Percentiles rank a stretch among this genome's conserved stretches.
Conservation (phyloP, 441 rosid species). For the Populus tomentosa region DNA sequence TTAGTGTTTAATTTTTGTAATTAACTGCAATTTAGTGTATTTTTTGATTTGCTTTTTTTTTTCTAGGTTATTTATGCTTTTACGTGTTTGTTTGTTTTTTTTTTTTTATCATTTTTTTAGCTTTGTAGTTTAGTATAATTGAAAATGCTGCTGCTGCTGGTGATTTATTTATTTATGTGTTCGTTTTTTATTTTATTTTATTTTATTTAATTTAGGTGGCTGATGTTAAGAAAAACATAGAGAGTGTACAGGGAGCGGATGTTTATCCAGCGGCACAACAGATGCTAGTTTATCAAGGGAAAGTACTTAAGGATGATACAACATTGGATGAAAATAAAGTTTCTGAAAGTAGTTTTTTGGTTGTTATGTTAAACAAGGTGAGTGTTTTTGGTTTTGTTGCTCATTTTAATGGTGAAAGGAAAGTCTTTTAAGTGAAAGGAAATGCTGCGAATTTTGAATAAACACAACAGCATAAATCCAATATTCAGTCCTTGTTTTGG, state of each 20-base stretch:
- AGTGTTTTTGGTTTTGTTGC: neutral
- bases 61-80: neutral
- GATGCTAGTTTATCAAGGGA: slow-evolving; percentile 83
- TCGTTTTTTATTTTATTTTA: neutral
- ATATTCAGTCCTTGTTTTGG: neutral
- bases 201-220: slow-evolving; percentile 34
- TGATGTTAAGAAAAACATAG: slow-evolving; percentile 63
- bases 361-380: slow-evolving; percentile 71
- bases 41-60: neutral
- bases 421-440: neutral
- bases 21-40: neutral
- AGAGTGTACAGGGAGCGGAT: slow-evolving; percentile 49
- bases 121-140: too few relatives aligned
- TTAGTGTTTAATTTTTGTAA: neutral
- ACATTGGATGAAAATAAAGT: slow-evolving; percentile 69
- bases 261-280: slow-evolving; percentile 61
- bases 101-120: too few relatives aligned
- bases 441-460: neutral
- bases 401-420: neutral
- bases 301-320: slow-evolving; percentile 62
- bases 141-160: too few relatives aligned
- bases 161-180: too few relatives aligned
- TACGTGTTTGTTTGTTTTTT: neutral
- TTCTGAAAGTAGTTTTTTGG: slow-evolving; percentile 67
- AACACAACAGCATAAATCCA: neutral